phyloP scores from a whole-genome alignment of 2,329 filamentous ascomycete genomes.

The Biscogniauxia sp. region DNA sequence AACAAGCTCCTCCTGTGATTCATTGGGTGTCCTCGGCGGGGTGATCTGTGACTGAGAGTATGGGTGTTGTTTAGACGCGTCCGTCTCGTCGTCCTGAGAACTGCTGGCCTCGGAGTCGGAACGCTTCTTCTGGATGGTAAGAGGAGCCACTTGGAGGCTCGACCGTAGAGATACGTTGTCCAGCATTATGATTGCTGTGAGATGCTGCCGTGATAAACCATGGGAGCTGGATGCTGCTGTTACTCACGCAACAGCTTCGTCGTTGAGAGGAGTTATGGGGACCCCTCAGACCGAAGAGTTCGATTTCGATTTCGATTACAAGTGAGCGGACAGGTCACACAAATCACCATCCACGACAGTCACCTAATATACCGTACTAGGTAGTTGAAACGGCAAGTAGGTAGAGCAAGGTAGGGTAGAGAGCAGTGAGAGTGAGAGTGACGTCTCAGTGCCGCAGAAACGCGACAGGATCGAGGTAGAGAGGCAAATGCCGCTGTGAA shows the following conservation, averaged over 20 bases:
- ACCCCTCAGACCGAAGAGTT: slow-evolving; percentile 6
- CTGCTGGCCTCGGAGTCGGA: slow-evolving; percentile 29
- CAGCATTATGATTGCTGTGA: slow-evolving; percentile 46
- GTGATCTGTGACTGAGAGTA: slow-evolving; percentile 65
- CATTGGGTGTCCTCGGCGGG: slow-evolving; percentile 72
- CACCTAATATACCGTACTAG: not conserved
- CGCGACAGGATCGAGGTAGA: not conserved
- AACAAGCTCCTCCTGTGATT: slow-evolving; percentile 58
- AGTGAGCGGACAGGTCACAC: not conserved
- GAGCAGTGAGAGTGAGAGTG: not conserved
- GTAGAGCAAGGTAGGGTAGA: not conserved
- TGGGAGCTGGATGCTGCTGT: slow-evolving; percentile 30
- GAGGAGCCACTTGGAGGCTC: slow-evolving; percentile 61
- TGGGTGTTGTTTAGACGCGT: slow-evolving; percentile 38
- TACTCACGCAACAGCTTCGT: slow-evolving; percentile 22
- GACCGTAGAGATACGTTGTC: slow-evolving; percentile 49
- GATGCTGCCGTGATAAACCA: slow-evolving; percentile 34
- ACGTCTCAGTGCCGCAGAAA: not conserved
- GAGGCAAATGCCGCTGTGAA: slow-evolving; percentile 8
- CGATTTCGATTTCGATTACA: not conserved
- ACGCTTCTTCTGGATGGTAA: slow-evolving; percentile 49
- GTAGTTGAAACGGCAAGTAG: not conserved
- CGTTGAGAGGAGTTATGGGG: slow-evolving; percentile 9
- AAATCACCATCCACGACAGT: not conserved
- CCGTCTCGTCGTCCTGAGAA: slow-evolving; percentile 25